These are phyloP conservation scores for Sporisorium graminicola DNA, from an alignment of 1,284 basidiomycete genomes.

Conservation along the genomic window DNA sequence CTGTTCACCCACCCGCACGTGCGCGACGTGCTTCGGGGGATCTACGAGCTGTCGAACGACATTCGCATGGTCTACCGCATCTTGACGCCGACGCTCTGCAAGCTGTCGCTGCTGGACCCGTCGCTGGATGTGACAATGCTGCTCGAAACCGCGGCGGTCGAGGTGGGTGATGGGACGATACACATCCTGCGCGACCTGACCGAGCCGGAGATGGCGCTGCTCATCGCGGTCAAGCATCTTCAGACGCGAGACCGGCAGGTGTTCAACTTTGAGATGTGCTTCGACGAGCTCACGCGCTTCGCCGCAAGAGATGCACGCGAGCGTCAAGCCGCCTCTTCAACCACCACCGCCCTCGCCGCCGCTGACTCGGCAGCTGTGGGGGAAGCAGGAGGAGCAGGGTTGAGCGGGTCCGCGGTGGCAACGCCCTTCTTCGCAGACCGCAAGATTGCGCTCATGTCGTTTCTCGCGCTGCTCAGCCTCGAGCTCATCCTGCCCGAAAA, in stretches of 20 bases:
- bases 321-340: conserved; percentile 17
- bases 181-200: conserved; percentile 49
- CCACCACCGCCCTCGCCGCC: no score
- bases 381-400: no score
- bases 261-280: conserved; percentile 69
- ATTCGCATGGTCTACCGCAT: conserved; percentile 47
- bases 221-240: conserved; percentile 65
- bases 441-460: conserved; percentile 41
- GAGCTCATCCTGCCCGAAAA: conserved; percentile 44
- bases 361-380: no score
- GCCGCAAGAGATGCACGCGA: conserved; percentile 35
- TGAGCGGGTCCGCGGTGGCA: conserved; percentile 13
- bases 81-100: conserved; percentile 24
- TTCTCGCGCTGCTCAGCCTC: conserved; percentile 32
- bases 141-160: conserved; percentile 16
- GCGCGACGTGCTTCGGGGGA: conserved; percentile 28
- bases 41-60: conserved; percentile 58
- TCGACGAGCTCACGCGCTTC: conserved; percentile 58
- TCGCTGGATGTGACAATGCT: conserved; percentile 20
- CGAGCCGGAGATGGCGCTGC: conserved; percentile 59
- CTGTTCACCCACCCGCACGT: conserved; percentile 37
- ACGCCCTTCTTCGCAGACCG: conserved; percentile 39
- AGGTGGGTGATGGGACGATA: conserved; percentile 24
- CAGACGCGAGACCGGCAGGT: conserved; percentile 54
- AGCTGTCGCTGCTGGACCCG: conserved; percentile 4